A percentile compares a stretch with the other conserved stretches of the same genome.
Evolutionary conservation across 805 yeast species (phyloP).

Genomic region (Myxozyma neotropica): DNA sequence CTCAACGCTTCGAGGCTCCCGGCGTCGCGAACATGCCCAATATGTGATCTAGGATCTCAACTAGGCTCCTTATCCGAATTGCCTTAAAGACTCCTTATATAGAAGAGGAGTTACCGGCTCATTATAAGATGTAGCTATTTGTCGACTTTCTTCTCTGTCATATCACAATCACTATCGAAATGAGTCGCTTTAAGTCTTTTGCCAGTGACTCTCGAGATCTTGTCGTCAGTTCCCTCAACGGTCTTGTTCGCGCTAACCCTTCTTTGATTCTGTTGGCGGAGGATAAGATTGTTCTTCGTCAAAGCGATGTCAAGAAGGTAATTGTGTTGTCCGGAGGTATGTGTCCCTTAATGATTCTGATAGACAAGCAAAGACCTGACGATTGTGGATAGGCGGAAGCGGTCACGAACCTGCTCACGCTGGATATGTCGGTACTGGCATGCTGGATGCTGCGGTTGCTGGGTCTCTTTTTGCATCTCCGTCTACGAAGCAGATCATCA

Average conservation of each 20-base stretch:
- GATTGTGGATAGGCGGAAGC: conserved; percentile 69
- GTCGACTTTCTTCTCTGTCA: too few relatives aligned
- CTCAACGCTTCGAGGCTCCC: too few relatives aligned
- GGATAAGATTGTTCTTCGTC: conserved; percentile 47
- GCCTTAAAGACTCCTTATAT: too few relatives aligned
- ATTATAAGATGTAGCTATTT: too few relatives aligned
- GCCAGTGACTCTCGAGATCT: conserved; percentile 37
- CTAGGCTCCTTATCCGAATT: too few relatives aligned
- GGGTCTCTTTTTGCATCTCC: conserved; percentile 93
- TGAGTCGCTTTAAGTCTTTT: conserved; percentile 36
- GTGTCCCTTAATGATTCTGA: conserved; percentile 87
- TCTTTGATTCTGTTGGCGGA: conserved; percentile 54
- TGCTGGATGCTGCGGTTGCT: conserved; percentile 82
- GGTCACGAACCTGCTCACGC: conserved; percentile 96
- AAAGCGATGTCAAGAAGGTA: conserved; percentile 44
- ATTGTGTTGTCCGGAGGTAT: conserved; percentile 81
- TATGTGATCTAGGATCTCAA: too few relatives aligned
- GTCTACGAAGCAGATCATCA: conserved; percentile 77
- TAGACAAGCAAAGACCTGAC: conserved; percentile 81
- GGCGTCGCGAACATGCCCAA: too few relatives aligned
- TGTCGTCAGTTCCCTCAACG: conserved; percentile 50
- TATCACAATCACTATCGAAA: too few relatives aligned
- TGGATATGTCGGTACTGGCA: conserved; percentile 84
- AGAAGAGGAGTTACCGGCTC: too few relatives aligned
- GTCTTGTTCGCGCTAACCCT: conserved; percentile 59